phyloP scores from a whole-genome alignment of 495 filamentous ascomycete genomes.

The Pyrenopolyporus hunteri region DNA sequence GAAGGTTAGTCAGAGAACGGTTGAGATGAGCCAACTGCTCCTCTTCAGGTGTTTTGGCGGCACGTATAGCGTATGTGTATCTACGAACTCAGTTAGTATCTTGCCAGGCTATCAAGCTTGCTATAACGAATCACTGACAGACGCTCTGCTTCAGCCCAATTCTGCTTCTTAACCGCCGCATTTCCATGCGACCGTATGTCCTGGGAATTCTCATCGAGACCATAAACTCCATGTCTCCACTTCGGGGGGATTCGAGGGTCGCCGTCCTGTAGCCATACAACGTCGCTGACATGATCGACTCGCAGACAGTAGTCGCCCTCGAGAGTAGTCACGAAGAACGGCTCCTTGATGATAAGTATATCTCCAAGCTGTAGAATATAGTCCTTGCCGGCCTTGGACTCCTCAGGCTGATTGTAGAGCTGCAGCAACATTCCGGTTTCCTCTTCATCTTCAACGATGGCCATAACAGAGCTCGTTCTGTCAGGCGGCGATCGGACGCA shows the following conservation, averaged over 20 bases:
- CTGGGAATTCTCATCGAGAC: conserved; percentile 35
- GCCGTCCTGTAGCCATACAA: conserved; percentile 42
- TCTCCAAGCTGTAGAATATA: conserved; percentile 42
- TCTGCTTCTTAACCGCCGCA: conserved; percentile 35
- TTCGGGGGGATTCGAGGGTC: conserved; percentile 44
- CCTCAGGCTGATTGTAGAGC: conserved; percentile 49
- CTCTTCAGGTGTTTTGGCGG: conserved; percentile 17
- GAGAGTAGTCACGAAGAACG: conserved; percentile 52
- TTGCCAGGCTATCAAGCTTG: not conserved
- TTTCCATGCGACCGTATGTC: conserved; percentile 54
- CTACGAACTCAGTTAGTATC: conserved; percentile 31
- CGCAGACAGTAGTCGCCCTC: conserved; percentile 51
- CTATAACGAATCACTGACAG: conserved; percentile 17
- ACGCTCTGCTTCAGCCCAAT: conserved; percentile 33
- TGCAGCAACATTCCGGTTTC: conserved; percentile 47
- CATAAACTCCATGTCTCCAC: conserved; percentile 42
- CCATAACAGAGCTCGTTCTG: conserved; percentile 46
- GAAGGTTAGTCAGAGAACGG: conserved; percentile 50
- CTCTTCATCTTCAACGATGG: conserved; percentile 57
- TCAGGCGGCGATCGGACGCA: conserved; percentile 47
- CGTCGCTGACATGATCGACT: conserved; percentile 60
- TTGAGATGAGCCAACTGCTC: conserved; percentile 41
- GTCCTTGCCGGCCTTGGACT: conserved; percentile 19
- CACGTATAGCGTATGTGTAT: conserved; percentile 28
- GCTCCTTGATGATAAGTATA: conserved; percentile 58